Base-by-base conservation (phyloP, 108 stramenopile species). In the Cyclostephanos tholiformis region DNA sequence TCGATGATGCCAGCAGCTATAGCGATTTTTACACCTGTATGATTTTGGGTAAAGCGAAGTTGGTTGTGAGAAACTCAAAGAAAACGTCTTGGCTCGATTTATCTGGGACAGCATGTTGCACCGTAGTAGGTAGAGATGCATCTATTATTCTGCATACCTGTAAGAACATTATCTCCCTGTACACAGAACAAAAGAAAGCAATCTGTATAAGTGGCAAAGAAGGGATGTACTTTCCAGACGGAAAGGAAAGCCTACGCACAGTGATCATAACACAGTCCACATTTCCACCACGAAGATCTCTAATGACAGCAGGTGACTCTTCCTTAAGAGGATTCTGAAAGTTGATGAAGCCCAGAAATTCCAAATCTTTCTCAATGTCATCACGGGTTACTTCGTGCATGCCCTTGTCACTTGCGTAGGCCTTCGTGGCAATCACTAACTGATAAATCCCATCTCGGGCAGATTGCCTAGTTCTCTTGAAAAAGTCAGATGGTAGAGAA, bases 371-470 rank as follows among this genome's bases (percentile, higher is more conserved):
- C 61, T 90, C 89, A 39, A 87, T 64, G 25, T 84, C 69, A 38
- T 80, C 84, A 14, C 89, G 89, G 20, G 36, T 66, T 29, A 68
- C 48, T 46, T 80, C 61, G 57, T 63, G 72, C 57, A 58, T 29
- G 27, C 29, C 57, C 30, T 58, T 58, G 26, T 27, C 27, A 57
- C 56, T 57, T 7, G 25, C 10, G 17, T 14, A 57, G 8, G 52
- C 41, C 49, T 80, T 72, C 36, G 39, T 74, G 20, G 85, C 90
- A 65, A 91, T 77, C 9, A 84, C 73, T 10, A 88, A 74, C 60
- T 85, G 86, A 68, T 91, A 88, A 25, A 84, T 74, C 12, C 90
- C 90, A 35, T 73, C 55, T 16, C 63, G 83, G 32, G 86, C 82
- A 55, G 71, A 53, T 46, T 73, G 49, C 27, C 70, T 71, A 25